These are phyloP conservation scores for Cotoneaster glaucophyllus DNA, from an alignment of 306 rosid genomes.

Conservation along the genomic window DNA sequence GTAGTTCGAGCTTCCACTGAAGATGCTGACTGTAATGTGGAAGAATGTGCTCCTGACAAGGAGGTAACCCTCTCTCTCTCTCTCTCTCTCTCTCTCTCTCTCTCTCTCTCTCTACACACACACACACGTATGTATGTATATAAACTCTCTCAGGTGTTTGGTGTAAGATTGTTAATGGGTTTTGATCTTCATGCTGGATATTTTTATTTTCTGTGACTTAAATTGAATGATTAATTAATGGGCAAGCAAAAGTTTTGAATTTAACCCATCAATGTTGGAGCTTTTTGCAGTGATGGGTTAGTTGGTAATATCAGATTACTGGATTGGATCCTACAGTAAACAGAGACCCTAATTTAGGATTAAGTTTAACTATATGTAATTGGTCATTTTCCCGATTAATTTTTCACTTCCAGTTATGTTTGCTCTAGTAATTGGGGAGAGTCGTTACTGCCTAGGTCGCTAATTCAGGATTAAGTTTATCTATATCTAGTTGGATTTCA, in stretches of 20 bases:
- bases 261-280: not conserved
- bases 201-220: not conserved
- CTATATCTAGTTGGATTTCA: no score
- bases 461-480: constrained; percentile 2
- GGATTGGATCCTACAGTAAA: not conserved
- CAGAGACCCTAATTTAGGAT: not conserved
- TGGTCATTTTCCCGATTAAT: not conserved
- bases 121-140: no score
- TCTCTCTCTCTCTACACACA: no score
- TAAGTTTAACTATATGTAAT: not conserved
- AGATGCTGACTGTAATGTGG: constrained; percentile 75
- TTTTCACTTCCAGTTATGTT: not conserved
- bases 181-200: not conserved
- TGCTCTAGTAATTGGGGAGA: not conserved
- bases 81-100: not conserved
- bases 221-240: no score
- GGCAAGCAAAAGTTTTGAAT: not conserved
- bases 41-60: constrained; percentile 92
- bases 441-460: not conserved
- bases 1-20: constrained; percentile 62
- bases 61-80: constrained; percentile 39
- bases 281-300: not conserved
- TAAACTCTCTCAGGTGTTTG: not conserved
- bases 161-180: not conserved
- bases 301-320: not conserved